Percentiles rank a stretch among this genome's conserved stretches.
These are phyloP conservation scores for Trametes sanguinea DNA, from an alignment of 768 basidiomycete genomes.

Conservation along the genomic window DNA sequence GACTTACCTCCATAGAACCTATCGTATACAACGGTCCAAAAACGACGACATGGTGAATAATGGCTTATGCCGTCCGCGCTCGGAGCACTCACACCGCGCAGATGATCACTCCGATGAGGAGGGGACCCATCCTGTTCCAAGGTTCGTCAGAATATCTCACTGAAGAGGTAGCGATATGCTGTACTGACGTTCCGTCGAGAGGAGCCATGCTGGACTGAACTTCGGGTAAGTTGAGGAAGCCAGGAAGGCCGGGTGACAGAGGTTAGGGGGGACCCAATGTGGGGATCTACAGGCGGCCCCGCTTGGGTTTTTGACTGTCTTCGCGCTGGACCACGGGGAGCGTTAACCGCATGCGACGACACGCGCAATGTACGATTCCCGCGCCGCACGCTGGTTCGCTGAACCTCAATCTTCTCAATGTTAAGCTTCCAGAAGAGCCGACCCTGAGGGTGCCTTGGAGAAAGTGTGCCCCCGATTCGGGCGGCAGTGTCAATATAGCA, in stretches of 20 bases:
- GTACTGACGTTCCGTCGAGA: slow-evolving; percentile 9
- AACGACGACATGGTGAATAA: too few relatives aligned
- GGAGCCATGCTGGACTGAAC: not conserved
- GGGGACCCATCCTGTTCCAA: slow-evolving; percentile 2
- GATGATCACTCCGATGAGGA: slow-evolving; percentile 48
- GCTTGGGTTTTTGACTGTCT: not conserved
- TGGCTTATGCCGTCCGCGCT: too few relatives aligned
- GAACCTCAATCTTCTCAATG: not conserved
- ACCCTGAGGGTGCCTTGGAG: slow-evolving; percentile 3
- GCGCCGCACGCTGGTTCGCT: not conserved
- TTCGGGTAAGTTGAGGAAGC: not conserved
- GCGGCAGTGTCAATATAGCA: not conserved
- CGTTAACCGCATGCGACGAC: not conserved
- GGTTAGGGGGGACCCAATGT: slow-evolving; percentile 7
- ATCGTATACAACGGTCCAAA: not conserved
- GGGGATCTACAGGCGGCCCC: not conserved
- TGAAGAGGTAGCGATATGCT: not conserved
- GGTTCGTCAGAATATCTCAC: not conserved
- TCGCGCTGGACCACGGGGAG: not conserved
- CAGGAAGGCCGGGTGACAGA: slow-evolving; percentile 2
- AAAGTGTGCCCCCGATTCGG: not conserved
- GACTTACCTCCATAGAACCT: slow-evolving; percentile 41
- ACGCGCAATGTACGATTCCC: not conserved
- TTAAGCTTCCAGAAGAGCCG: slow-evolving; percentile 1
- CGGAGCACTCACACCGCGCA: slow-evolving; percentile 43